Conservation (phyloP, 306 rosid genomes). For the Mimosa bimucronata region DNA sequence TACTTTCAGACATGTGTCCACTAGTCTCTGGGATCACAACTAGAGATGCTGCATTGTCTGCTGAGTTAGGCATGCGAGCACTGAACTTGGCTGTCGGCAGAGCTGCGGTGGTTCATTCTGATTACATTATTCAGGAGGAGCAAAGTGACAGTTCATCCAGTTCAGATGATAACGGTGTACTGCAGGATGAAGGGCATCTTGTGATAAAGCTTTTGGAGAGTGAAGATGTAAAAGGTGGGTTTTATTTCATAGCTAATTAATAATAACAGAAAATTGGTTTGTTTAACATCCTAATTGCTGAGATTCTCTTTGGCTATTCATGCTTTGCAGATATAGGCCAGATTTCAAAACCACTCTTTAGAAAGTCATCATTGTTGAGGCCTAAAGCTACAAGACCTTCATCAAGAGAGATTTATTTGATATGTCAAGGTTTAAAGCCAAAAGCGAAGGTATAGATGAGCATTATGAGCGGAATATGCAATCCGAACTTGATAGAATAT, state of each 20-base stretch:
- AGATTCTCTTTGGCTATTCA: slow-evolving; percentile 14
- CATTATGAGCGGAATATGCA: slow-evolving; percentile 30
- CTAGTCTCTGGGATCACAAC: slow-evolving; percentile 82
- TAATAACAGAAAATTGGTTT: not conserved
- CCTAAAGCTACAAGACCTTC: slow-evolving; percentile 95
- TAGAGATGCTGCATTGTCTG: slow-evolving; percentile 77
- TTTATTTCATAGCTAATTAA: slow-evolving; percentile 7
- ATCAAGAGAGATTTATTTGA: slow-evolving; percentile 90
- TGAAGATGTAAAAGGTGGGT: slow-evolving; percentile 77
- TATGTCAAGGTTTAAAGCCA: slow-evolving; percentile 73
- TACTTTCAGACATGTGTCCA: slow-evolving; percentile 95
- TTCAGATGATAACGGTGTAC: slow-evolving; percentile 50
- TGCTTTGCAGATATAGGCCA: slow-evolving; percentile 60
- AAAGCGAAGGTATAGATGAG: slow-evolving; percentile 38
- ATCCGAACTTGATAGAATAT: no score
- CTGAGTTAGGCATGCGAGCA: slow-evolving; percentile 87
- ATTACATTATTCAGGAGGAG: slow-evolving; percentile 36
- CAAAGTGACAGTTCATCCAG: slow-evolving; percentile 28
- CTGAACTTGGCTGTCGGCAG: slow-evolving; percentile 78
- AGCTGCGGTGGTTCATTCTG: slow-evolving; percentile 41
- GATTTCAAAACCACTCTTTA: slow-evolving; percentile 79
- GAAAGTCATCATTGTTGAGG: slow-evolving; percentile 81
- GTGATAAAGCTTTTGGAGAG: slow-evolving; percentile 88
- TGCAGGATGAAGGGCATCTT: slow-evolving; percentile 76
- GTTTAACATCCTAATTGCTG: not conserved